Percentiles rank a stretch among this genome's conserved stretches.
Conservation (phyloP, 345 rosid genomes). For the Boechera divaricarpa region DNA sequence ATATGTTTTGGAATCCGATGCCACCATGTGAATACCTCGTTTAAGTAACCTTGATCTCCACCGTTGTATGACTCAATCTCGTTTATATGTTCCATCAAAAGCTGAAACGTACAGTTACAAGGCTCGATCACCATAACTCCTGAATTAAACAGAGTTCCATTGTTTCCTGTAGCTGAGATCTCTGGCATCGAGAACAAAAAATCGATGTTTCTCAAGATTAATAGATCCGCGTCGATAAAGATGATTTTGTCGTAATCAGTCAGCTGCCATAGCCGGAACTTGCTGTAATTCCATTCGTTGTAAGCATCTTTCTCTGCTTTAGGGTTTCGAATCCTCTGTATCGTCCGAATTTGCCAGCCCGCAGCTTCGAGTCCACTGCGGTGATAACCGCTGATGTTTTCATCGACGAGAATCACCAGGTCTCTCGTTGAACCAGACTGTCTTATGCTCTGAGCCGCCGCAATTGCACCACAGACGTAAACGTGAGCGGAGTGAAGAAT, state of each 20-base stretch:
- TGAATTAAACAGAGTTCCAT: conserved; percentile 82
- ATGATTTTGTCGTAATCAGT: conserved; percentile 92
- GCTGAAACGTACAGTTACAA: conserved; percentile 79
- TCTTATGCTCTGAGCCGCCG: conserved; percentile 92
- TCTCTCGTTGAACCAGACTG: conserved; percentile 88
- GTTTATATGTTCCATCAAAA: conserved; percentile 82
- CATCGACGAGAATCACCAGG: conserved; percentile 90
- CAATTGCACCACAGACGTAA: conserved; percentile 93
- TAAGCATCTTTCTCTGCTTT: conserved; percentile 96
- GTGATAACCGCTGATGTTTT: conserved; percentile 73
- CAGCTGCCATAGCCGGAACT: conserved; percentile 92
- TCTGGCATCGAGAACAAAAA: conserved; percentile 89
- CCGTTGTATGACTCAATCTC: conserved; percentile 91
- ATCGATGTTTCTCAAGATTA: conserved; percentile 85
- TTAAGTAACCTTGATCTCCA: conserved; percentile 89
- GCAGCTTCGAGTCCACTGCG: conserved; percentile 89
- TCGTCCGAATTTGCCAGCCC: conserved; percentile 87
- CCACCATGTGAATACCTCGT: conserved; percentile 98
- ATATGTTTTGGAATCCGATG: conserved; percentile 85
- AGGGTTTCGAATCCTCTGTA: conserved; percentile 89
- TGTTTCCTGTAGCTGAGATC: conserved; percentile 86
- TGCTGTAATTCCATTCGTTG: conserved; percentile 99
- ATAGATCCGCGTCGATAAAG: conserved; percentile 90
- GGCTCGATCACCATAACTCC: conserved; percentile 95
- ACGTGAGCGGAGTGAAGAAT: conserved; percentile 91